phyloP scores from a whole-genome alignment of 2,329 filamentous ascomycete species.

The Tolypocladium cylindrosporum region DNA sequence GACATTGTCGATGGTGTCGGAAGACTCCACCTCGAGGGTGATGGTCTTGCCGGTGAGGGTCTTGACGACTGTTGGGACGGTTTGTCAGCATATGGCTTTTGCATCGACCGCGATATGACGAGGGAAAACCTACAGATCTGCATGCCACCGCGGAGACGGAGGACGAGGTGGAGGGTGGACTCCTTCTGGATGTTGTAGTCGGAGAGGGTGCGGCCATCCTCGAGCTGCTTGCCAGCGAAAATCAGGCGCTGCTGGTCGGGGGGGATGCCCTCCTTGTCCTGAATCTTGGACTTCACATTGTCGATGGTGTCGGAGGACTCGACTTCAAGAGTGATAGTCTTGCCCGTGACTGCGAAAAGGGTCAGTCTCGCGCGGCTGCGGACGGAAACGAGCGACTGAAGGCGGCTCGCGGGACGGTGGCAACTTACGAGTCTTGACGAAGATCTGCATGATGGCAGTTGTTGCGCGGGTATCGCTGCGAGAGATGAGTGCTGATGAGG shows the following conservation, averaged over 20 bases:
- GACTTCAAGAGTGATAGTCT: conserved; percentile 47
- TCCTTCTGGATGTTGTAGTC: conserved; percentile 52
- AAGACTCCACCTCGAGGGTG: conserved; percentile 80
- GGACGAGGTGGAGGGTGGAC: conserved; percentile 64
- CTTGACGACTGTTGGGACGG: conserved; percentile 49
- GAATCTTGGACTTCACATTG: conserved; percentile 96
- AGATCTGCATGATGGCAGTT: conserved; percentile 77
- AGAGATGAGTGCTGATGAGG: conserved; percentile 9
- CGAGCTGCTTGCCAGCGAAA: conserved; percentile 93
- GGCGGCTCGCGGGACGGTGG: conserved; percentile 2
- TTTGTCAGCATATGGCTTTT: background rate
- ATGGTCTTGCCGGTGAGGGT: conserved; percentile 91
- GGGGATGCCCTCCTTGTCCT: conserved; percentile 97
- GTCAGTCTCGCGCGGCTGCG: conserved; percentile 1
- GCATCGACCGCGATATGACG: background rate
- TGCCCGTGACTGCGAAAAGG: conserved; percentile 4
- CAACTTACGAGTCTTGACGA: conserved; percentile 85
- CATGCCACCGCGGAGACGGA: conserved; percentile 59
- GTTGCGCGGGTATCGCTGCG: conserved; percentile 14
- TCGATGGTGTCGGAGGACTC: conserved; percentile 90
- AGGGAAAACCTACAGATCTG: conserved; percentile 48
- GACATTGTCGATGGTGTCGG: conserved; percentile 90
- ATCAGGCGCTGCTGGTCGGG: conserved; percentile 94
- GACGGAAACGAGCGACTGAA: background rate
- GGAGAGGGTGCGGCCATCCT: conserved; percentile 62